These are phyloP conservation scores for Kockovaella imperatae DNA, from an alignment of 768 basidiomycete genomes.

Conservation along the genomic window DNA sequence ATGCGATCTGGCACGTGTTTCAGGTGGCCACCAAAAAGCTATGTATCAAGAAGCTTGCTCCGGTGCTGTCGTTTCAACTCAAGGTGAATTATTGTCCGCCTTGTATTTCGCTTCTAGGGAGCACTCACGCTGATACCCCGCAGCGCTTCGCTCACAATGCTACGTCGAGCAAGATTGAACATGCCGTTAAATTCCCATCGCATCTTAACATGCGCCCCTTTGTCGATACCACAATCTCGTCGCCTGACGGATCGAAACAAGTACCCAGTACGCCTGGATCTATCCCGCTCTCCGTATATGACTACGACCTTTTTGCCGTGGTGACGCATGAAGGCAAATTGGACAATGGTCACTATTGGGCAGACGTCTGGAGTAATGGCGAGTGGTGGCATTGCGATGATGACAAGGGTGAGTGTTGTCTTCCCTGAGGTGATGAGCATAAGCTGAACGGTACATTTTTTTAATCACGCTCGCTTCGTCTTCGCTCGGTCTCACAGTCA, in stretches of 20 bases:
- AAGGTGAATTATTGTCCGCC: slow-evolving; percentile 54
- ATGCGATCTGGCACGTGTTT: not conserved
- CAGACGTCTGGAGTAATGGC: slow-evolving; percentile 62
- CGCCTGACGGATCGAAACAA: not conserved
- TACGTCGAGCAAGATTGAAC: slow-evolving; percentile 73
- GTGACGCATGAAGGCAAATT: slow-evolving; percentile 92
- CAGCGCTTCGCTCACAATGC: slow-evolving; percentile 87
- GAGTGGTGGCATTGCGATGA: slow-evolving; percentile 95
- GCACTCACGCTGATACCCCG: not conserved
- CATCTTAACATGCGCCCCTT: slow-evolving; percentile 81
- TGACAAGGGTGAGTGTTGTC: slow-evolving; percentile 60
- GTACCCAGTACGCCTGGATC: slow-evolving; percentile 18
- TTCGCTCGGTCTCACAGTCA: slow-evolving; percentile 55
- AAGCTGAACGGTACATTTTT: slow-evolving; percentile 7
- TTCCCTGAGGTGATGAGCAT: not conserved
- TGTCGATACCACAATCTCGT: slow-evolving; percentile 38
- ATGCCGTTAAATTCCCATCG: slow-evolving; percentile 71
- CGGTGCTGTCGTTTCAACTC: slow-evolving; percentile 87
- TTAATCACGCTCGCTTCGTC: too few relatives aligned
- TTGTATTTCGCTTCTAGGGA: slow-evolving; percentile 2
- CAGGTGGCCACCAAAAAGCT: slow-evolving; percentile 77
- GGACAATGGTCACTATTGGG: slow-evolving; percentile 88
- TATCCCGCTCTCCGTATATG: slow-evolving; percentile 60
- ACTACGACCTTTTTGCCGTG: slow-evolving; percentile 86
- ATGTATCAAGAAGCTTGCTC: slow-evolving; percentile 74